phyloP scores from a whole-genome alignment of 2,329 filamentous ascomycete genomes.

The Colletotrichum sp. region DNA sequence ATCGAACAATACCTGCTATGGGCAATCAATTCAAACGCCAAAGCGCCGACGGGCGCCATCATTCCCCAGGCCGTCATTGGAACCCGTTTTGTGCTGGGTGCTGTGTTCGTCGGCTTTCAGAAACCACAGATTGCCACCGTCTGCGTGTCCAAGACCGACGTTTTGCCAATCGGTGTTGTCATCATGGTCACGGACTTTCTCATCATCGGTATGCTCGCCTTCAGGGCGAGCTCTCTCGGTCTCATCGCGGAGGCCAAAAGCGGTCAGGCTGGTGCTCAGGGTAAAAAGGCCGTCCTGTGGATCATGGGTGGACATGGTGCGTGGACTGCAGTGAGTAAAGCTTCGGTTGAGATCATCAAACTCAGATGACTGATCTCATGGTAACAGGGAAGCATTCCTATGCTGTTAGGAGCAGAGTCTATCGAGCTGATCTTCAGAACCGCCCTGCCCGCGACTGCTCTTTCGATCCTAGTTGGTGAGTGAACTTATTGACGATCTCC shows the following conservation, averaged over 20 bases:
- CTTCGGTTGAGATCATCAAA: neutral
- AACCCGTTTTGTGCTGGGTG: conserved; percentile 56
- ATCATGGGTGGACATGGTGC: conserved; percentile 50
- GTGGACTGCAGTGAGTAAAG: conserved; percentile 57
- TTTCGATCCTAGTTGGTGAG: conserved; percentile 55
- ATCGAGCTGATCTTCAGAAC: conserved; percentile 51
- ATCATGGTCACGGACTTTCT: conserved; percentile 50
- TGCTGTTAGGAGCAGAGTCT: conserved; percentile 52
- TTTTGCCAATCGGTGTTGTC: conserved; percentile 49
- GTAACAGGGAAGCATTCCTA: conserved; percentile 52
- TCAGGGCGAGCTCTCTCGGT: conserved; percentile 44
- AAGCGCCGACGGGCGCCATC: conserved; percentile 39
- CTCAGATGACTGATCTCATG: conserved; percentile 3
- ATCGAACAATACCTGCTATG: conserved; percentile 61
- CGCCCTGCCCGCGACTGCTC: conserved; percentile 54
- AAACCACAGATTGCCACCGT: conserved; percentile 55
- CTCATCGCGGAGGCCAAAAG: conserved; percentile 36
- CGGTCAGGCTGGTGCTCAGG: conserved; percentile 28
- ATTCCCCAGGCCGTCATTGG: conserved; percentile 52
- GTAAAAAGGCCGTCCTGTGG: conserved; percentile 46
- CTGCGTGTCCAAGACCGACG: conserved; percentile 53
- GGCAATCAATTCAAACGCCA: conserved; percentile 47
- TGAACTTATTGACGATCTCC: neutral
- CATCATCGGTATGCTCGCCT: conserved; percentile 46
- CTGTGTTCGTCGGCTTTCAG: conserved; percentile 59